These are phyloP conservation scores for Lipomyces kockii DNA, from an alignment of 805 yeast species.

Conservation along the genomic window DNA sequence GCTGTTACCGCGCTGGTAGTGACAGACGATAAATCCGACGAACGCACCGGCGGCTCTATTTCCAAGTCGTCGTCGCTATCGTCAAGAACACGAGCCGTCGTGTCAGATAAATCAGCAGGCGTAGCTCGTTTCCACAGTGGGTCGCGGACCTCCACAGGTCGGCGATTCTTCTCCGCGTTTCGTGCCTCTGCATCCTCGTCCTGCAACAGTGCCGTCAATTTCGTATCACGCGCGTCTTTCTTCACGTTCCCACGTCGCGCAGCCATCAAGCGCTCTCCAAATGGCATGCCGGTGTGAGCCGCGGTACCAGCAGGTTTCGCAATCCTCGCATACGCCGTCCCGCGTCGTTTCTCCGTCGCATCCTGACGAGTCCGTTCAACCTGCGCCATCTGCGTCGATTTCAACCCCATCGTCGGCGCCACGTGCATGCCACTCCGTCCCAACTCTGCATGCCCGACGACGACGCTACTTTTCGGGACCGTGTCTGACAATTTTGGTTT, in stretches of 20 bases:
- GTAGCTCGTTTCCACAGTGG: neutral
- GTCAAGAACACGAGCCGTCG: neutral
- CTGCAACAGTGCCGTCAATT: neutral
- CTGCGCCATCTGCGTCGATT: slow-evolving; percentile 19
- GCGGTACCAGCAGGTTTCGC: neutral
- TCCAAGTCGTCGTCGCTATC: slow-evolving; percentile 18
- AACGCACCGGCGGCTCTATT: slow-evolving; percentile 10
- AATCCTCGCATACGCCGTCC: slow-evolving; percentile 14
- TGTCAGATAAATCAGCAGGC: neutral
- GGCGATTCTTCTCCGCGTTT: neutral
- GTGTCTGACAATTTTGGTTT: neutral
- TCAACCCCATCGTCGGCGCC: slow-evolving; percentile 21
- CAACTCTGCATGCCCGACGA: neutral
- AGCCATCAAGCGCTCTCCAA: slow-evolving; percentile 1
- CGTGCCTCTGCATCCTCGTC: neutral
- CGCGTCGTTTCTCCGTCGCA: neutral
- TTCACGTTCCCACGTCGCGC: neutral
- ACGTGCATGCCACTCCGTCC: neutral
- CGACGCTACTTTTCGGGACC: neutral
- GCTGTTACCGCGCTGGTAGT: neutral
- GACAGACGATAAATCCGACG: neutral
- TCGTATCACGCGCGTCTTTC: neutral
- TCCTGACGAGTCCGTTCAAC: neutral
- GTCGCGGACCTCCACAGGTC: neutral
- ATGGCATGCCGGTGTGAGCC: neutral